Percentiles rank a stretch among this genome's conserved stretches.
Evolutionary conservation across 306 rosid genomes (phyloP).

Genomic region (Parietaria judaica): DNA sequence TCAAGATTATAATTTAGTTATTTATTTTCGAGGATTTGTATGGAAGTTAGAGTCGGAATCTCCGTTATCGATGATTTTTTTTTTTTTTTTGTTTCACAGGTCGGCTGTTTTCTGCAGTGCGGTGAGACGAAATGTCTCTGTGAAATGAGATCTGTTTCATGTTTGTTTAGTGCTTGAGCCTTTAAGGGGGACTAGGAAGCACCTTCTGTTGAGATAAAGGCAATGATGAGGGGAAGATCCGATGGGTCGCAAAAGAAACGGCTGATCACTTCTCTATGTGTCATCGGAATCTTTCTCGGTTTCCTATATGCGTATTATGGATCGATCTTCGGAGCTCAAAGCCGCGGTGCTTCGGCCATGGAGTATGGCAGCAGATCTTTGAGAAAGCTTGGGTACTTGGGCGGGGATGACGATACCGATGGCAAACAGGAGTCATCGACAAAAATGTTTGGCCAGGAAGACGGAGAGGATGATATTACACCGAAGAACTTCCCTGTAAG

Average conservation of each 20-base stretch:
- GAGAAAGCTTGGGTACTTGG: constrained; percentile 73
- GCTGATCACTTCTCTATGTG: constrained; percentile 47
- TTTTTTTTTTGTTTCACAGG: not conserved
- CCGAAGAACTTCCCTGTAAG: constrained; percentile 87
- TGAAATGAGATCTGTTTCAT: constrained; percentile 23
- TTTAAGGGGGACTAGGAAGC: constrained; percentile 14
- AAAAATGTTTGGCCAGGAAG: constrained; percentile 39
- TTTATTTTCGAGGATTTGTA: constrained; percentile 3
- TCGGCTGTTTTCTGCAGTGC: constrained; percentile 5
- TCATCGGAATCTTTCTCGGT: constrained; percentile 53
- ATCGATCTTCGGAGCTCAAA: constrained; percentile 71
- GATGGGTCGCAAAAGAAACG: constrained; percentile 78
- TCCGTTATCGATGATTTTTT: not conserved
- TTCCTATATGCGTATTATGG: constrained; percentile 74
- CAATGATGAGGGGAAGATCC: constrained; percentile 79
- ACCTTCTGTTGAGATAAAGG: constrained; percentile 23
- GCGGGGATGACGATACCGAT: constrained; percentile 55
- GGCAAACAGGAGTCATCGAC: constrained; percentile 64
- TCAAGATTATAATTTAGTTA: constrained; percentile 6
- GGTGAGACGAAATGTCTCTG: constrained; percentile 19
- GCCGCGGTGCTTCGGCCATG: constrained; percentile 51
- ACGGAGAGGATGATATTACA: constrained; percentile 35
- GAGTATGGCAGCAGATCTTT: constrained; percentile 74
- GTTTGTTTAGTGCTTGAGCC: not conserved
- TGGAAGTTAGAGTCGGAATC: not conserved